Base-by-base conservation (phyloP, 2,329 filamentous ascomycete genomes). In the Aspergillus fumigatiaffinis region DNA sequence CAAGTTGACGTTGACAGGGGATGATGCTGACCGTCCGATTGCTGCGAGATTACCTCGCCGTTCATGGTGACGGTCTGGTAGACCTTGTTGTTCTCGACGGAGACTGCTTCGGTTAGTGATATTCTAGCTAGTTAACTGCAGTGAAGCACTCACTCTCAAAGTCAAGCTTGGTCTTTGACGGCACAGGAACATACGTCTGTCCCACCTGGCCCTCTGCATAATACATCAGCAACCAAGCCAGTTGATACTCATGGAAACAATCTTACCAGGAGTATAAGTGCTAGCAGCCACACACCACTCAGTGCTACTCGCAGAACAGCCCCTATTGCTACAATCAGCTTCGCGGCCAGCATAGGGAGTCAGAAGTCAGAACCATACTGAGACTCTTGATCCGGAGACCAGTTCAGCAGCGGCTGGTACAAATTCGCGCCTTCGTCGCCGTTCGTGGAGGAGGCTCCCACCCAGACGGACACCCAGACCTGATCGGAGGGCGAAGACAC, bases 271-370 rank as follows among this genome's bases (percentile, higher is more conserved):
- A 21, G 62, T 64, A 42, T 61, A 64, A 14, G 62, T 64, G 51
- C 60, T 63, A 4, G 60, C 62, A 32, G 60, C 62, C 29, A 63
- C 60, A 53, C 62, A 64, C 62, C 62, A 64, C 44, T 63, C 54
- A 5, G 59, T 32, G 25, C 21, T 42, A 1, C 32, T 49, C 8
- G 62, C 62, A 25, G 62, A 48, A 50, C 62, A 63, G 3, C 60
- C 60, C 48, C 62, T 63, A 41, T 28, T 23, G 9, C 20, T 20
- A 47, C 35, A 7, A 53, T 32, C 29, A 32, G 12, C 29, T 32
- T 14, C 10, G 4, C 10, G 29, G 3, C 10, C 12, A 14, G 25
- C 5, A 1, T 26, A 26, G 25, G 5, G 25, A 26, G 25, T 26
- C 25, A 26, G 29, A 32, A 32, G 10, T 14, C 4, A 5, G 29